Conservation (phyloP, 306 rosid species). For the Myrica gale region DNA sequence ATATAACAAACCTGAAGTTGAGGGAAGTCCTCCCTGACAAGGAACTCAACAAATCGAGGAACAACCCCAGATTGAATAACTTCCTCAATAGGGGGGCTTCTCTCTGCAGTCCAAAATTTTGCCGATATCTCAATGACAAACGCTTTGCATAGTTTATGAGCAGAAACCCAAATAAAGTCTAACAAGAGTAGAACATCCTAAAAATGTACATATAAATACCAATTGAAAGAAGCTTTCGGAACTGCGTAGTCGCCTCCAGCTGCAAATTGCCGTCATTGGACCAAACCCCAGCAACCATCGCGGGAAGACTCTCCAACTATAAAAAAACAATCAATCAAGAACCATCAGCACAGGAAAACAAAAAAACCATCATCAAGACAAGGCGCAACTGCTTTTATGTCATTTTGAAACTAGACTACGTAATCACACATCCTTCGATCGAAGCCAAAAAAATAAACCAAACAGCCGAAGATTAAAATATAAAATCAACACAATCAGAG, state of each 20-base stretch:
- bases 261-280: constrained; percentile 59
- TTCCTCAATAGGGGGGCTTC: constrained; percentile 94
- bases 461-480: not conserved
- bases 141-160: not conserved
- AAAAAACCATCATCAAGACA: not conserved
- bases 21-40: constrained; percentile 79
- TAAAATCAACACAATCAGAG: constrained; percentile 7
- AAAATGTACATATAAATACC: constrained; percentile 34
- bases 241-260: constrained; percentile 82
- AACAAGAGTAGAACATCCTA: not conserved
- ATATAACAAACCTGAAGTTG: constrained; percentile 67
- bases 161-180: constrained; percentile 1
- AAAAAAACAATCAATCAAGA: not conserved
- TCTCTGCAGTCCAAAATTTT: constrained; percentile 36
- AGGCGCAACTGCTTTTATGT: too few relatives aligned
- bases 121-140: not conserved
- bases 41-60: constrained; percentile 83
- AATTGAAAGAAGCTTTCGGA: constrained; percentile 81
- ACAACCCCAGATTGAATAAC: constrained; percentile 91
- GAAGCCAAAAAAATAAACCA: not conserved
- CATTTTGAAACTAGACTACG: constrained; percentile 6
- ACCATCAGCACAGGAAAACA: constrained; percentile 16
- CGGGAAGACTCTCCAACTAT: constrained; percentile 89
- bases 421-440: constrained; percentile 1
- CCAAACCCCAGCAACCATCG: constrained; percentile 82